Percentiles rank a stretch among this genome's conserved stretches.
phyloP scores from a whole-genome alignment of 768 basidiomycete species.

The Suillus ampliporus region DNA sequence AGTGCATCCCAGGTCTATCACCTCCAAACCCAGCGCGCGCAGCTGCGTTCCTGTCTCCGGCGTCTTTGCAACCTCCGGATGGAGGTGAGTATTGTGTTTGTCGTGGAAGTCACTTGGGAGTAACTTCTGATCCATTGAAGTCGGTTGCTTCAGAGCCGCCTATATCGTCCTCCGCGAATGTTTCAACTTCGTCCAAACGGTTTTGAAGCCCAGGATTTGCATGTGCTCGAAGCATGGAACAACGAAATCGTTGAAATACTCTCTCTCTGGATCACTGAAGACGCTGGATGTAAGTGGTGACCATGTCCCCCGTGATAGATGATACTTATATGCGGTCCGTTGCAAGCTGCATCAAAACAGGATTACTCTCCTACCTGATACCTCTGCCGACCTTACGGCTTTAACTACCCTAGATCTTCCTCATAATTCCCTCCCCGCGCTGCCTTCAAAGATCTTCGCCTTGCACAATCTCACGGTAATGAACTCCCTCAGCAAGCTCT shows the following conservation, averaged over 20 bases:
- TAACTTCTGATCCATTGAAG: conserved; percentile 73
- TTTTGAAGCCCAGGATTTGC: conserved; percentile 84
- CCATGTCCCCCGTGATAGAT: neutral
- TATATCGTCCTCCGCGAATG: conserved; percentile 44
- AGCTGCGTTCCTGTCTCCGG: too few relatives aligned
- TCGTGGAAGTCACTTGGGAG: conserved; percentile 75
- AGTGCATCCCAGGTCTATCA: too few relatives aligned
- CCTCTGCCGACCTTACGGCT: conserved; percentile 70
- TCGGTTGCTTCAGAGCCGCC: conserved; percentile 67
- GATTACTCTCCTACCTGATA: conserved; percentile 61
- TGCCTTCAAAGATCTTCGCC: conserved; percentile 69
- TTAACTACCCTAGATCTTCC: conserved; percentile 64
- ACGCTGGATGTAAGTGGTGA: conserved; percentile 67
- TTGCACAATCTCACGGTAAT: conserved; percentile 70
- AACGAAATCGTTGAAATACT: conserved; percentile 82
- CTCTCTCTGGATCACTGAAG: conserved; percentile 83
- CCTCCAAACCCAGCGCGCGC: too few relatives aligned
- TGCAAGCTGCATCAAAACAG: conserved; percentile 78
- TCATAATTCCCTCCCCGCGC: conserved; percentile 64
- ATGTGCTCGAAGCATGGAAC: conserved; percentile 76
- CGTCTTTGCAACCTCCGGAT: too few relatives aligned
- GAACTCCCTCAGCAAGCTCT: conserved; percentile 61
- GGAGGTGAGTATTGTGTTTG: too few relatives aligned
- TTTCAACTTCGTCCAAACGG: conserved; percentile 41
- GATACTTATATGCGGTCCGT: conserved; percentile 4